phyloP scores from a whole-genome alignment of 345 rosid genomes.

The Schrenkiella parvula region DNA sequence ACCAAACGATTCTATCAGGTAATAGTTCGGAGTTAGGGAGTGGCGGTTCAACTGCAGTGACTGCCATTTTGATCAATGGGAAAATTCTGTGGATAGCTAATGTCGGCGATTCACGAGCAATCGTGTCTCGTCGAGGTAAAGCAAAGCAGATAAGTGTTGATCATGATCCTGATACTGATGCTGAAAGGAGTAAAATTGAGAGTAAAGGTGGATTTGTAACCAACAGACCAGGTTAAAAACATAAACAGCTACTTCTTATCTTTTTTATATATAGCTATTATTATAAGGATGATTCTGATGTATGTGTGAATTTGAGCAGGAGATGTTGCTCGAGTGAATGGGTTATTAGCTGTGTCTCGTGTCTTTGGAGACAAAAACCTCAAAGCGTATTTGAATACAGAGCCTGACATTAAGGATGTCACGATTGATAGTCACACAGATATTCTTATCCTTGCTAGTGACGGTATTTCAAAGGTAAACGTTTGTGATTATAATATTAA shows the following conservation, averaged over 20 bases:
- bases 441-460: constrained; percentile 58
- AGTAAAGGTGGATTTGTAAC: constrained; percentile 73
- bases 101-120: constrained; percentile 68
- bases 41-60: constrained; percentile 81
- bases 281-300: neutral
- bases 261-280: neutral
- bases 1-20: constrained; percentile 55
- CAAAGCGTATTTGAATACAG: constrained; percentile 56
- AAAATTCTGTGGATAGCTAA: constrained; percentile 57
- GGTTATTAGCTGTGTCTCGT: constrained; percentile 76
- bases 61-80: constrained; percentile 60
- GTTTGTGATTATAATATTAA: too few species aligned
- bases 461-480: constrained; percentile 67
- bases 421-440: constrained; percentile 40
- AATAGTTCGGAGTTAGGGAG: constrained; percentile 46
- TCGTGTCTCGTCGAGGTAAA: constrained; percentile 42
- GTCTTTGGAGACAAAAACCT: constrained; percentile 77
- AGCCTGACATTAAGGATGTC: constrained; percentile 49
- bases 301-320: constrained; percentile 37
- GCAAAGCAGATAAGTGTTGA: constrained; percentile 55
- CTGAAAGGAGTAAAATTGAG: constrained; percentile 64
- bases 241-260: neutral
- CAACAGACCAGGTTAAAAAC: constrained; percentile 56
- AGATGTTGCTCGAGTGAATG: constrained; percentile 76
- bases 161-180: constrained; percentile 54